Percentiles rank a stretch among this genome's conserved stretches.
Conservation (phyloP, 176 grass and related monocot genomes). For the Oryza glumipatula region DNA sequence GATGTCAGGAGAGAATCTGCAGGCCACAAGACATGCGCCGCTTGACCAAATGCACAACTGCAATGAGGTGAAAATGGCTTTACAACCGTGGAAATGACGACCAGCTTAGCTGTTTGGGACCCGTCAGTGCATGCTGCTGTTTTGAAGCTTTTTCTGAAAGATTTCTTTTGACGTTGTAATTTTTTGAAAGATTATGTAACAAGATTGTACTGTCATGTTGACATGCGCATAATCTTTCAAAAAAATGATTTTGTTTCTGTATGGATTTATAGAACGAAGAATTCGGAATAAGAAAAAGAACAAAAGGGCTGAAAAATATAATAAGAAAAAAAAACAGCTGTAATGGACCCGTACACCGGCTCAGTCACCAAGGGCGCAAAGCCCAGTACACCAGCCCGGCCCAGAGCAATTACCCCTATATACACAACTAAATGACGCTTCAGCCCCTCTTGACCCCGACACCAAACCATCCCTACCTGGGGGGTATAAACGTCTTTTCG, state of each 20-base stretch:
- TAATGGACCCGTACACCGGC: too few relatives aligned
- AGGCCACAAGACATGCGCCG: not conserved
- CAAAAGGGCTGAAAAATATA: too few relatives aligned
- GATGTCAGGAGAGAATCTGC: conserved; percentile 36
- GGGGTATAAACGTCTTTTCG: not conserved
- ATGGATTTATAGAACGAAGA: too few relatives aligned
- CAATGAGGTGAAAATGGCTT: not conserved
- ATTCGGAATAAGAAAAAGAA: too few relatives aligned
- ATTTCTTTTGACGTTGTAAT: not conserved
- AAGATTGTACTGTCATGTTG: not conserved
- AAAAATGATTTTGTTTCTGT: too few relatives aligned
- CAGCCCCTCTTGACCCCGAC: too few relatives aligned
- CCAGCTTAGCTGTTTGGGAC: not conserved
- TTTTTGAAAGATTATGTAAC: not conserved
- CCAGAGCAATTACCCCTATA: too few relatives aligned
- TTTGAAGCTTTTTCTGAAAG: not conserved
- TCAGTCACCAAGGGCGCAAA: too few relatives aligned
- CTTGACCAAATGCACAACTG: not conserved
- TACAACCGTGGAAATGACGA: not conserved
- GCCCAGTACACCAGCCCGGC: too few relatives aligned
- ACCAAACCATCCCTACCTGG: too few relatives aligned
- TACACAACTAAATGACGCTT: too few relatives aligned
- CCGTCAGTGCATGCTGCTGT: not conserved
- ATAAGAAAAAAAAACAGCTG: too few relatives aligned
- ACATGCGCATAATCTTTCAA: not conserved